phyloP scores from a whole-genome alignment of 2,329 filamentous ascomycete genomes.

The Fusarium mexicanum region DNA sequence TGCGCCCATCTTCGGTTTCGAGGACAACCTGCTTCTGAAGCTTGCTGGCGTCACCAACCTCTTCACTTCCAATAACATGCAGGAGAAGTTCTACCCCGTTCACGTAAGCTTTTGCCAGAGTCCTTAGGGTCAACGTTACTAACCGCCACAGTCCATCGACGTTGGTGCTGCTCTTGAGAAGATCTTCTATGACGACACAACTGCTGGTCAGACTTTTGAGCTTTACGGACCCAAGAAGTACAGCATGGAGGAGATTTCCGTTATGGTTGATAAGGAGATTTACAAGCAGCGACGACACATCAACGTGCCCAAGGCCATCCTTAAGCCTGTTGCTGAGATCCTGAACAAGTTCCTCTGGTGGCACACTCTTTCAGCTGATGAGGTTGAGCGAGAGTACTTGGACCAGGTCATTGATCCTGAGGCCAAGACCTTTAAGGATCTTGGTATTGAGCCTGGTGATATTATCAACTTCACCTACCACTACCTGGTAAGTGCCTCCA shows the following conservation, averaged over 20 bases:
- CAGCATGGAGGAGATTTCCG: conserved; percentile 85
- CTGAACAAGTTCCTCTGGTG: conserved; percentile 91
- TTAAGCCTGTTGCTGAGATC: conserved; percentile 78
- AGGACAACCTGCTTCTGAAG: conserved; percentile 89
- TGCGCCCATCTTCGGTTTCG: conserved; percentile 92
- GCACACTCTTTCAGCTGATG: conserved; percentile 82
- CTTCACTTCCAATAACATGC: conserved; percentile 92
- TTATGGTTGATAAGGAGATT: conserved; percentile 91
- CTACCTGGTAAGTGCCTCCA: conserved; percentile 78
- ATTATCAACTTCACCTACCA: conserved; percentile 89
- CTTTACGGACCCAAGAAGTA: conserved; percentile 95
- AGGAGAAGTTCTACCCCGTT: conserved; percentile 89
- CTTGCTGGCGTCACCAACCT: conserved; percentile 83
- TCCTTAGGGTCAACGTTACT: background rate
- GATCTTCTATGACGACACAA: conserved; percentile 91
- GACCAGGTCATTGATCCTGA: conserved; percentile 90
- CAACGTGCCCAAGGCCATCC: conserved; percentile 83
- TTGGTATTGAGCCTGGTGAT: conserved; percentile 89
- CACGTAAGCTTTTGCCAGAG: conserved; percentile 70
- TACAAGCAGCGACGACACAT: conserved; percentile 89
- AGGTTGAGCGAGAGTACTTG: conserved; percentile 91
- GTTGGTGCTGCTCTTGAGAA: conserved; percentile 87
- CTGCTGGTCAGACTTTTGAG: conserved; percentile 90
- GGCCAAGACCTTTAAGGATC: conserved; percentile 95
- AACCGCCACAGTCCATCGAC: conserved; percentile 76